Base-by-base conservation (phyloP, 768 basidiomycete species). In the Leccinum longicurvipes region DNA sequence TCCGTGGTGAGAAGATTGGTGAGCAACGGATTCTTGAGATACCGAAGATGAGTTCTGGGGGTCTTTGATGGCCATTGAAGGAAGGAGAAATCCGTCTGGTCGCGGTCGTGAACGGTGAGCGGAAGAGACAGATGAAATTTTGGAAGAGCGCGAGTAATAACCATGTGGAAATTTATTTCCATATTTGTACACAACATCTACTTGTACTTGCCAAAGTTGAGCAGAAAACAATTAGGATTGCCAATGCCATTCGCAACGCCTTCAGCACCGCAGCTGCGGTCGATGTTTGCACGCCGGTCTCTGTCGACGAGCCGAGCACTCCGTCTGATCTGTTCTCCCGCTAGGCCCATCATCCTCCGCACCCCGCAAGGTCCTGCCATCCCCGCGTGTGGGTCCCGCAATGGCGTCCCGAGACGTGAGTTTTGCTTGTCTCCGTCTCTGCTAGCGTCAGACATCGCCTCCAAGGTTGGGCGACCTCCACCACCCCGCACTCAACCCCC, bases 401-500 rank as follows among this genome's bases (percentile, higher is more conserved):
- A 42, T 34, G 51, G 29, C 41, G 29, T 59, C 48, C 49, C 46
- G 59, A 73, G 60, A 66, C 68, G 70, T 71, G 61, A 62, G 70
- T 69, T 47, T 57, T 60, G 53, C 56, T 42, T 55, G 55, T 59
- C 60, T 48, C 34, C 51, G 14, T 55, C 56, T 32, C 25, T 52
- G 23, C 44, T 36, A 17, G 47, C 15, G 36, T 53, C 31, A 34
- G 54, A 45, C 51, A 57, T 46, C 41, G 54, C 34, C 47, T 46
- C 32, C 32, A 60, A 71, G 91, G 90, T 60, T 90, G 84, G 82
- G 91, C 91, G 23, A 85, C 88, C 29, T 89, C 89, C 31, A 84
- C 84, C 10, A 90, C 89, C 11, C 82, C 85, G 7, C 87, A 91
- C 63, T 93, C 90, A n/a, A 85, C 86, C 21, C 79, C 89, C 32